Base-by-base conservation (phyloP, 169 alveolate species). In the Eimeria tenella region DNA sequence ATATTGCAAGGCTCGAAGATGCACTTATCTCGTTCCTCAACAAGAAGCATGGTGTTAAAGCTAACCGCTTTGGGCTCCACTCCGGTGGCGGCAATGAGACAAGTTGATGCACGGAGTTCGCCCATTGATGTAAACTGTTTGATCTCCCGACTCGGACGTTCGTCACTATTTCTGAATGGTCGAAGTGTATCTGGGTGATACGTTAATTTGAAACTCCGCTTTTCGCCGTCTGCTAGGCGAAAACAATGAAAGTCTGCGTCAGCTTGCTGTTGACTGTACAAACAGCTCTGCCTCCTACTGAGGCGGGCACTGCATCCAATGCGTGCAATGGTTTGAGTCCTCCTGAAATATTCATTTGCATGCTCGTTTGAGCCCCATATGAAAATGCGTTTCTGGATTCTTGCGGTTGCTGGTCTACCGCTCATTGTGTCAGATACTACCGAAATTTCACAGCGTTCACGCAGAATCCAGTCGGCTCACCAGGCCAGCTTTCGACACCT, bases 361-460 rank as follows among this genome's bases (percentile, higher is more conserved):
- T 58, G 11, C 68, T 10, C 68, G 19, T 58, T 17, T 58, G 68
- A 58, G 19, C 68, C 68, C 68, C 9, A 7, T 13, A 53, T n/a
- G 71, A 81, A 81, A 23, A 81, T 81, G 89, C 89, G 63, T 81
- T n/a, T 81, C 56, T 49, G 71, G 25, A 10, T 56, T 17, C 55
- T 55, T 17, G 50, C 55, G 53, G 55, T 81, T 31, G 71, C 55
- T 81, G 73, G 65, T 31, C 21, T 56, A 3, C 73, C 74, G 13
- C 73, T 81, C 21, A 13, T 25, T 1, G 74, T 23, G 7, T 19
- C 89, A 5, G 31, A 56, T 42, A n/a, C 94, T 8, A 1, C 63
- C 5, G 79, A 88, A 13, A 58, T 88, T 31, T 70, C 94, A 5
- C 88, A 49, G n/a, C 23, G 84, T 52, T 55, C 94, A 10, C 42